These are phyloP conservation scores for Metschnikowia sp. DNA, from an alignment of 805 yeast species.

Conservation along the genomic window DNA sequence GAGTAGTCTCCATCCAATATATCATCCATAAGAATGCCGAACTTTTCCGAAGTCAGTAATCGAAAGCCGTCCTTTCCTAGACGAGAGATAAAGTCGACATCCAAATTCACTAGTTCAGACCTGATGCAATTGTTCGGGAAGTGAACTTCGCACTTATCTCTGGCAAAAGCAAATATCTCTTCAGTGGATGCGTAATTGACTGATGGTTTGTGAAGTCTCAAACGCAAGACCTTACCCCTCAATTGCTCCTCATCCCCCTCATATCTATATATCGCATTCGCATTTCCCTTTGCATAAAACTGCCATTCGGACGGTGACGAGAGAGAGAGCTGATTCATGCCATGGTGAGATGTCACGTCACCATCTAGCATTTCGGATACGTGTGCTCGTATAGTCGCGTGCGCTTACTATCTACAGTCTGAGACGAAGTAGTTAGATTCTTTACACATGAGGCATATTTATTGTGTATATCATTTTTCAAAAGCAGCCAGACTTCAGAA, in stretches of 20 bases:
- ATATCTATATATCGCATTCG: conserved; percentile 46
- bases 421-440: too few relatives aligned
- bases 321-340: too few relatives aligned
- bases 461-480: too few relatives aligned
- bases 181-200: conserved; percentile 36
- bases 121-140: conserved; percentile 31
- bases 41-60: conserved; percentile 38
- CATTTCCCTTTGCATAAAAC: conserved; percentile 45
- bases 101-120: conserved; percentile 30
- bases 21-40: conserved; percentile 44
- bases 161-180: conserved; percentile 41
- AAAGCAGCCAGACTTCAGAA: too few relatives aligned
- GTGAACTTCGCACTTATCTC: conserved; percentile 28
- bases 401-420: too few relatives aligned
- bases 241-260: conserved; percentile 33
- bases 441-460: too few relatives aligned
- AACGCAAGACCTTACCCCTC: conserved; percentile 37
- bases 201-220: conserved; percentile 30
- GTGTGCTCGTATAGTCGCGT: too few relatives aligned
- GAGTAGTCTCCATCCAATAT: conserved; percentile 32
- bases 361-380: too few relatives aligned
- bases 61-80: conserved; percentile 25
- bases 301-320: conserved; percentile 34
- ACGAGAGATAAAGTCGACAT: conserved; percentile 27
- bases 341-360: too few relatives aligned